Evolutionary conservation across 2,329 filamentous ascomycete species (phyloP), one percentile per base, ranked within the genome.

Genomic region (Cercospora berteroae): DNA sequence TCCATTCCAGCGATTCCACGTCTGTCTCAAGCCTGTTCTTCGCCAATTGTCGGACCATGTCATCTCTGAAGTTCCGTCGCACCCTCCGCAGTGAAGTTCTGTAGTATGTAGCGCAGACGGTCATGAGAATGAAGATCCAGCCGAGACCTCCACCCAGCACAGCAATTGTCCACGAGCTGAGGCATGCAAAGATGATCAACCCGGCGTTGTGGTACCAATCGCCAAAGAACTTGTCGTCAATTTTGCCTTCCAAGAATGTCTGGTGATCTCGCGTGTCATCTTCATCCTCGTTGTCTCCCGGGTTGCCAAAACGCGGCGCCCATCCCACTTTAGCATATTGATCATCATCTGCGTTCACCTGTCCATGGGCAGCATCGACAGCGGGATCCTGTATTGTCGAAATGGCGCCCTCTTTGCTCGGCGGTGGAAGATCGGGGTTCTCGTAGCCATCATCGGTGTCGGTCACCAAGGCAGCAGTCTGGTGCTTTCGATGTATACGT

Each of bases 121-220:
- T 91, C 92, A 98, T 97, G 78, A 99, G 85, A 72, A 98, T 87
- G 74, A 97, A 90, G 69, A 99, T 85, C 94, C 94, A 99, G 67
- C 88, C 94, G 13, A 99, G 84, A 23, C 95, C 95, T 68, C 95
- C 95, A 52, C 96, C 95, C 9, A 99, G 83, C 20, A 94, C 85
- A 31, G 94, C 94, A 42, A 97, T 85, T 4, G 97, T 85, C 94
- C 94, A 99, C 23, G 94, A 97, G 31, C 88, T 84, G 62, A 99
- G 83, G 77, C 93, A 97, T 61, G 94, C 93, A 77, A 99, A 97
- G 72, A 94, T 85, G 77, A 99, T 97, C 69, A 99, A 83, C n/a
- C 85, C 95, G 2, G 94, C 89, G 79, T 99, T 99, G 80, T 99
- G 94, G 79, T 98, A 99, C 95, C 95, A 99, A 79, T 98, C 93